Percentiles rank a stretch among this genome's conserved stretches.
Evolutionary conservation across 1,284 basidiomycete genomes (phyloP).

Genomic region (Anthracocystis walkeri): DNA sequence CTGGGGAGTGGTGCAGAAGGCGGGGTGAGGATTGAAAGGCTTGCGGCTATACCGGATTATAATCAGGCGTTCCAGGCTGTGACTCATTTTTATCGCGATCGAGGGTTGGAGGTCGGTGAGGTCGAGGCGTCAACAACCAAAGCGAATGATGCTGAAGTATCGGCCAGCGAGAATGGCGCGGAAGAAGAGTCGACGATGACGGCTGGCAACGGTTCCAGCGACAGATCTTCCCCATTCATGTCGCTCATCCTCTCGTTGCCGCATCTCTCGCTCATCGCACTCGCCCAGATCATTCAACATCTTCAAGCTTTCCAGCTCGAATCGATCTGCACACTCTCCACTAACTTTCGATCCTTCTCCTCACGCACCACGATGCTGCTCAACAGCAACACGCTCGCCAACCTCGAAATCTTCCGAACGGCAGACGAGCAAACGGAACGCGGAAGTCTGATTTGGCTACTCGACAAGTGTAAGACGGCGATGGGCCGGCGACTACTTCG

Average conservation of each 20-base stretch:
- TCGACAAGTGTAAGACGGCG: slow-evolving; percentile 84
- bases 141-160: background rate
- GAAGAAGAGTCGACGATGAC: background rate
- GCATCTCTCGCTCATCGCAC: slow-evolving; percentile 76
- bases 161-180: background rate
- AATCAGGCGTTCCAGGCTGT: slow-evolving; percentile 81
- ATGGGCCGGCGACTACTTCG: slow-evolving; percentile 87
- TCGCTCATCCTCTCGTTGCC: slow-evolving; percentile 42
- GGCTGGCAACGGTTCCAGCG: slow-evolving; percentile 27
- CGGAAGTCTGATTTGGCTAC: slow-evolving; percentile 86
- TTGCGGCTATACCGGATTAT: slow-evolving; percentile 75
- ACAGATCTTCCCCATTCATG: slow-evolving; percentile 15
- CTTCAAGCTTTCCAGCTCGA: slow-evolving; percentile 80
- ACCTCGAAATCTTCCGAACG: slow-evolving; percentile 73
- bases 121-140: too few species aligned
- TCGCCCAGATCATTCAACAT: slow-evolving; percentile 82
- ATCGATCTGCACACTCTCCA: slow-evolving; percentile 52
- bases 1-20: slow-evolving; percentile 70
- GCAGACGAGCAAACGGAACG: slow-evolving; percentile 77
- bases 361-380: slow-evolving; percentile 84
- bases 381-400: slow-evolving; percentile 86
- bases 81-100: slow-evolving; percentile 76
- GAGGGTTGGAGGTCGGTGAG: background rate
- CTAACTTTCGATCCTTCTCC: slow-evolving; percentile 78
- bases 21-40: slow-evolving; percentile 76